Percentiles rank a stretch among this genome's conserved stretches.
Evolutionary conservation across 83 land plant genomes (phyloP).

Genomic region (Picea engelmannii): DNA sequence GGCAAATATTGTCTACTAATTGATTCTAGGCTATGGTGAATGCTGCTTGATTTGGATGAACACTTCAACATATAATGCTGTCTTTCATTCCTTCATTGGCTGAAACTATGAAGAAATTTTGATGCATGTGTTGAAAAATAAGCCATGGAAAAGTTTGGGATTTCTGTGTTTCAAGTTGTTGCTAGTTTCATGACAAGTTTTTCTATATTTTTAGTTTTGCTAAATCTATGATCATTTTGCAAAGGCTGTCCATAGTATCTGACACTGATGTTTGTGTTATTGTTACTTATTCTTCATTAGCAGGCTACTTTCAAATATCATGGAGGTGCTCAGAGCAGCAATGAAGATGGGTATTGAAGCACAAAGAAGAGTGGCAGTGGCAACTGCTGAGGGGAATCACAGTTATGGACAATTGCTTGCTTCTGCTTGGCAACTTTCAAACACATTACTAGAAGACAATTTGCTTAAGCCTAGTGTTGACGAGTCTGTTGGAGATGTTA

Average conservation of each 20-base stretch:
- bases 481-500: background rate
- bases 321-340: slow-evolving; percentile 12
- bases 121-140: background rate
- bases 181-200: background rate
- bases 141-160: background rate
- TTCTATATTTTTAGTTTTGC: background rate
- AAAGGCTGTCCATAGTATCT: background rate
- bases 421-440: slow-evolving; percentile 12
- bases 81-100: slow-evolving; percentile 5
- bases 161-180: too few relatives aligned
- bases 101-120: background rate
- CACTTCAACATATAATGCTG: background rate
- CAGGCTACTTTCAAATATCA: slow-evolving; percentile 9
- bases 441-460: slow-evolving; percentile 4
- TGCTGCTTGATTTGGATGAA: background rate
- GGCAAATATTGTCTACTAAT: background rate
- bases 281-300: background rate
- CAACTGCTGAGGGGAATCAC: slow-evolving; percentile 2
- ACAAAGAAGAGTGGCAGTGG: slow-evolving; percentile 17
- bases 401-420: slow-evolving; percentile 15
- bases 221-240: background rate
- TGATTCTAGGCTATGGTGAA: background rate
- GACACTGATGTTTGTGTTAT: background rate
- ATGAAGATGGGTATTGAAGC: slow-evolving; percentile 12
- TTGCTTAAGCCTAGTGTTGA: background rate